Evolutionary conservation across 805 yeast species (phyloP), one percentile per base, ranked within the genome.

Genomic region (Kurtzmaniella cleridarum): DNA sequence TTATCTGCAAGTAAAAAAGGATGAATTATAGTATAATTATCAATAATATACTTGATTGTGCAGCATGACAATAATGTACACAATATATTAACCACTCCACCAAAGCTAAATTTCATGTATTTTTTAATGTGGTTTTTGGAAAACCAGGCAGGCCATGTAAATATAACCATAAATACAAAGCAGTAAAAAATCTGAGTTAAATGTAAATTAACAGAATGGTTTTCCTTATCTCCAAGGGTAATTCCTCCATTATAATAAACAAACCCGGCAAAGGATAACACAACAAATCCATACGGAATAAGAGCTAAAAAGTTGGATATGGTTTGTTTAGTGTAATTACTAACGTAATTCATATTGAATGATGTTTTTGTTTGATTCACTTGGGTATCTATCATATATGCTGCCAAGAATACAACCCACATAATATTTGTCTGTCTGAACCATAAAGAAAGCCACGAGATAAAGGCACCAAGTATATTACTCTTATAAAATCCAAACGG

Each of bases 1-100:
- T 93, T 93, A 59, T 93, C 98, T 0, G 98, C 95, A 32, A 91
- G 69, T 30, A 93, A 59, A 58, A 91, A 93, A 6, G 97, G 97
- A 58, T 93, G 98, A 2, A 79, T 81, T 2, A 82, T 66, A 0
- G 96, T 85, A 57, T 73, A 82, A 41, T 68, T 68, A 28, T 78
- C 66, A 15, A 86, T 71, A 2, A 76, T 52, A 14, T 69, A 46
- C 45, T 63, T 62, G 17, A 84, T 73, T 1, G 55, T 45, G 3
- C 57, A 20, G 14, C 51, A 39, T 13, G 44, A 35, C 4, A 42
- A 6, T 11, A 32, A 27, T 12, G 34, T 36, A 8, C 15, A 20
- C 12, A 13, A 5, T 6, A 41, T 28, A 23, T 55, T 60, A 13
- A 45, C 3, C 12, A 51, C 27, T 31, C 44, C 41, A 5, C 63